phyloP scores from a whole-genome alignment of 2,329 filamentous ascomycete species.

The Lachnellula hyalina region DNA sequence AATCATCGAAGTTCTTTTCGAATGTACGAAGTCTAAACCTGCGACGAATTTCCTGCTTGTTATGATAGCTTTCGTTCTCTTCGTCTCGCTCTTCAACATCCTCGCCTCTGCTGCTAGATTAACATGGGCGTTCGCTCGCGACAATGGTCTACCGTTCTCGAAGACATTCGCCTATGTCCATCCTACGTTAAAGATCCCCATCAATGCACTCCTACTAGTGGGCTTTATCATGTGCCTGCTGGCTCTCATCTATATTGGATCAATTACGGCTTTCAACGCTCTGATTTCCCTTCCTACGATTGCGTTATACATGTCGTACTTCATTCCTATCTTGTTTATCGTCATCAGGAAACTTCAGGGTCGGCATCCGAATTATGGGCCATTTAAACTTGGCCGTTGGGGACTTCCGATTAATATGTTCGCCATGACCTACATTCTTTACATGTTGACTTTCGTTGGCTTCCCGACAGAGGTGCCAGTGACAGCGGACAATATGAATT shows the following conservation, averaged over 20 bases:
- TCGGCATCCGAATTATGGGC: constrained; percentile 6
- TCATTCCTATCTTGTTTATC: constrained; percentile 9
- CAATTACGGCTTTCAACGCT: constrained; percentile 44
- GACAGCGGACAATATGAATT: constrained; percentile 12
- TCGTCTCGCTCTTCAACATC: constrained; percentile 13
- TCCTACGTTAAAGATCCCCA: constrained; percentile 31
- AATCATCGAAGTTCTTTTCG: constrained; percentile 44
- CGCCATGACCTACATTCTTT: constrained; percentile 8
- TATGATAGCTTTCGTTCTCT: constrained; percentile 29
- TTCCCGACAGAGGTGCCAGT: constrained; percentile 11
- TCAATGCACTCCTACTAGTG: constrained; percentile 30
- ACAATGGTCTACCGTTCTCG: constrained; percentile 35
- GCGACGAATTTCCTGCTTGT: constrained; percentile 42
- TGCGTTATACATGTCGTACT: constrained; percentile 11
- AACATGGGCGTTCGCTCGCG: constrained; percentile 38
- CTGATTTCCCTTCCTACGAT: constrained; percentile 36
- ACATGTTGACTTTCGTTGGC: constrained; percentile 11
- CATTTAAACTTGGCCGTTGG: constrained; percentile 10
- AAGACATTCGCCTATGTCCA: constrained; percentile 12
- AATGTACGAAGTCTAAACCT: constrained; percentile 37
- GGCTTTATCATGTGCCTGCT: constrained; percentile 9
- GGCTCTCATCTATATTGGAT: constrained; percentile 43
- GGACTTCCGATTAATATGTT: constrained; percentile 7
- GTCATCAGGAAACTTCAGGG: constrained; percentile 6
- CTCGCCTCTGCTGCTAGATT: constrained; percentile 32